phyloP scores from a whole-genome alignment of 805 yeast species.

The Yamadazyma akitaensis region DNA sequence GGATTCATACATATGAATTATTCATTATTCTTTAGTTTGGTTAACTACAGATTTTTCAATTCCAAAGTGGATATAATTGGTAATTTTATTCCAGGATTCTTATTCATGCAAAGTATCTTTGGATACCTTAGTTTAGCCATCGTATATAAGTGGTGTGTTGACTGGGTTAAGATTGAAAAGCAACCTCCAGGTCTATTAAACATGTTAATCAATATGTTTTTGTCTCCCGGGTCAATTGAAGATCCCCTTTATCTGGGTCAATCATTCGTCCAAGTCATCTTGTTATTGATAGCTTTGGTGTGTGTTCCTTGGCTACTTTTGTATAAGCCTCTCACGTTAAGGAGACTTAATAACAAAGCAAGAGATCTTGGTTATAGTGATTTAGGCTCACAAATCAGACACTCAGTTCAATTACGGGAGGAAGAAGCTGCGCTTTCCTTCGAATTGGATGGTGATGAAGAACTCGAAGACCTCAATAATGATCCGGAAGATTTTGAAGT shows the following conservation, averaged over 20 bases:
- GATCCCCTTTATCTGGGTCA: slow-evolving; percentile 67
- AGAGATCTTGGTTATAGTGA: slow-evolving; percentile 37
- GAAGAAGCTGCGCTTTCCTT: slow-evolving; percentile 34
- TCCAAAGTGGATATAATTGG: slow-evolving; percentile 66
- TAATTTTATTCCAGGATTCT: slow-evolving; percentile 68
- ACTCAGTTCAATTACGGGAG: slow-evolving; percentile 35
- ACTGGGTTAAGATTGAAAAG: slow-evolving; percentile 60
- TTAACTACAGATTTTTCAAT: slow-evolving; percentile 55
- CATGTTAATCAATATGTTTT: slow-evolving; percentile 73
- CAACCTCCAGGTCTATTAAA: slow-evolving; percentile 73
- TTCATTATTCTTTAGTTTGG: slow-evolving; percentile 65
- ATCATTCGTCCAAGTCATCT: slow-evolving; percentile 53
- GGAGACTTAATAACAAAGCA: slow-evolving; percentile 36
- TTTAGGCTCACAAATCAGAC: slow-evolving; percentile 27
- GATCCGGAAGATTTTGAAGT: slow-evolving; percentile 10
- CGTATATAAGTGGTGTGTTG: slow-evolving; percentile 70
- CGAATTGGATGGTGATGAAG: slow-evolving; percentile 9
- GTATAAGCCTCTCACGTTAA: slow-evolving; percentile 55
- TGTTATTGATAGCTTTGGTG: slow-evolving; percentile 55
- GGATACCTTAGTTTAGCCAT: slow-evolving; percentile 68
- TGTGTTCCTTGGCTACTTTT: slow-evolving; percentile 76
- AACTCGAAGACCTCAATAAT: neutral
- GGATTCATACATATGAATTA: slow-evolving; percentile 75
- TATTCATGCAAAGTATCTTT: slow-evolving; percentile 74
- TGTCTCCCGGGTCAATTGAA: slow-evolving; percentile 67